These are phyloP conservation scores for Durotheca rogersii DNA, from an alignment of 495 filamentous ascomycete genomes.

Conservation along the genomic window DNA sequence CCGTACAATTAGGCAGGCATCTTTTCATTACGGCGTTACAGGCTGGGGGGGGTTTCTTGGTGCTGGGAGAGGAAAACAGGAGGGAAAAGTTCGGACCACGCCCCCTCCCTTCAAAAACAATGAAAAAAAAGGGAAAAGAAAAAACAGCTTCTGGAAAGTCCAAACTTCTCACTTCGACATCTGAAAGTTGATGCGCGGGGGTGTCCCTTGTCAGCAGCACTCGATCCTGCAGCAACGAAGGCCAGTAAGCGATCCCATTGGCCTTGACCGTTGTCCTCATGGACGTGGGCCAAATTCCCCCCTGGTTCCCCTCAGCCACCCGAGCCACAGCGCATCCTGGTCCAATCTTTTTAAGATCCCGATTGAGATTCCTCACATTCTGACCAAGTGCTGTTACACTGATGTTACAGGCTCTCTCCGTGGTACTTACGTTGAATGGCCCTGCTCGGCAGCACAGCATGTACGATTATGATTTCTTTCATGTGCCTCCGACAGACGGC, in stretches of 20 bases:
- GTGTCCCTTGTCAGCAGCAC: constrained; percentile 20
- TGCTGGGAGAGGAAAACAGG: constrained; percentile 16
- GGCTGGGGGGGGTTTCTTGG: constrained; percentile 19
- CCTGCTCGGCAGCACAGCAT: constrained; percentile 19
- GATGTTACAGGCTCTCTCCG: constrained; percentile 29
- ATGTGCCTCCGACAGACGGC: constrained; percentile 25
- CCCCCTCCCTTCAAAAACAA: too few relatives aligned
- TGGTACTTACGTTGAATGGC: constrained; percentile 6
- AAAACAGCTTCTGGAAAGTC: constrained; percentile 28
- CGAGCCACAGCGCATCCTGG: constrained; percentile 30
- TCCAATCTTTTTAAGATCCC: constrained; percentile 32
- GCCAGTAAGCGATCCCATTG: constrained; percentile 22
- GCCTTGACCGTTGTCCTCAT: constrained; percentile 14
- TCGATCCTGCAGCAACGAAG: constrained; percentile 27
- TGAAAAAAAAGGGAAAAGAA: too few relatives aligned
- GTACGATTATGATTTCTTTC: constrained; percentile 28
- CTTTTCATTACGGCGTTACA: constrained; percentile 24
- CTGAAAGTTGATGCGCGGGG: constrained; percentile 23
- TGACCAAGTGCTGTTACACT: constrained; percentile 28
- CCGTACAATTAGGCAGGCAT: constrained; percentile 13
- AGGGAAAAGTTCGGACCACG: constrained; percentile 19
- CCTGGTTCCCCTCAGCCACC: constrained; percentile 25
- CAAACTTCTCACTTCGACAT: constrained; percentile 25
- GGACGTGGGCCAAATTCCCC: constrained; percentile 6
- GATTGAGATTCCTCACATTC: constrained; percentile 31